A percentile compares a stretch with the other conserved stretches of the same genome.
phyloP scores from a whole-genome alignment of 148 eudicot genomes.

The Rhododendron ovatum region DNA sequence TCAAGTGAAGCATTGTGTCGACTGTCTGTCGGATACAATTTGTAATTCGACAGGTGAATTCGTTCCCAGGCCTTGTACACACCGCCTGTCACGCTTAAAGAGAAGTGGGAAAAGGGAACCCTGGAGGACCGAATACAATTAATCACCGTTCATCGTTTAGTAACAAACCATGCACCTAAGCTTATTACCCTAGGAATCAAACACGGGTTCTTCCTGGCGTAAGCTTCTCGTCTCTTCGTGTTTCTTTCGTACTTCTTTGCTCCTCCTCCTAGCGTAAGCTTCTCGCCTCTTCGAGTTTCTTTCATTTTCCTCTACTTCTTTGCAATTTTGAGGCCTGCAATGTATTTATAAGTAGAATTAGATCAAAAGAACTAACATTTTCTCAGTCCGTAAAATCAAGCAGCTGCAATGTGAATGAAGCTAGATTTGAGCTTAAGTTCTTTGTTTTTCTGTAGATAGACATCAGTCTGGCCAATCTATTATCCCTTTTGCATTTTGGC shows the following conservation, averaged over 20 bases:
- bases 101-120: not conserved
- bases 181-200: not conserved
- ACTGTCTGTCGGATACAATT: not conserved
- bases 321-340: not conserved
- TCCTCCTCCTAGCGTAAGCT: not conserved
- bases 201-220: not conserved
- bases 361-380: not conserved
- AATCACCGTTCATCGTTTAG: not conserved
- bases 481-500: not conserved
- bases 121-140: not conserved
- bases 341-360: not conserved
- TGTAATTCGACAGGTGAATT: not conserved
- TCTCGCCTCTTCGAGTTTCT: not conserved
- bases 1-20: not conserved
- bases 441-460: not conserved
- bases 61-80: no score
- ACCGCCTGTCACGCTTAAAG: no score
- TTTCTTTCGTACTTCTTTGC: not conserved
- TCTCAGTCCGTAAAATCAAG: not conserved
- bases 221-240: not conserved
- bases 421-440: not conserved
- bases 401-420: not conserved
- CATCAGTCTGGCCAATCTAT: not conserved
- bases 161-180: not conserved
- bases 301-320: not conserved